Percentiles rank a stretch among this genome's conserved stretches.
Evolutionary conservation across 2,329 filamentous ascomycete species (phyloP).

Genomic region (Fusarium globosum): DNA sequence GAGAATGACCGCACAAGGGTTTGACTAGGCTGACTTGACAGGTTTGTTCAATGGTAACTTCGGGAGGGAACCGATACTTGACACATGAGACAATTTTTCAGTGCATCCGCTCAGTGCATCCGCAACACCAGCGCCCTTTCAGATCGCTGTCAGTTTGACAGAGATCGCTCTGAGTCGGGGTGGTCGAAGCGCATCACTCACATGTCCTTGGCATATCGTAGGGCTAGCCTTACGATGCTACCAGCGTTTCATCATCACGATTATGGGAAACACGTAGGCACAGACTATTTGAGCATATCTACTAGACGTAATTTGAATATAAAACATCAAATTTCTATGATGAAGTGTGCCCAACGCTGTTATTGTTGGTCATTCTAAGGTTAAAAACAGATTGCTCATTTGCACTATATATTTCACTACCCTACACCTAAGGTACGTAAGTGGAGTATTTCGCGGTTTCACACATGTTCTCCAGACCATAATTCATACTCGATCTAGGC

Average conservation of each 20-base stretch:
- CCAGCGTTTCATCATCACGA: not conserved
- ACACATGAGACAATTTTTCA: fast-evolving
- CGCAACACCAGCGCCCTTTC: too few relatives aligned
- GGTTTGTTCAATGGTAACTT: not conserved
- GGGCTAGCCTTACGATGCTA: not conserved
- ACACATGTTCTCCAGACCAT: not conserved
- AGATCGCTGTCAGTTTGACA: fast-evolving
- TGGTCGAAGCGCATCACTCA: not conserved
- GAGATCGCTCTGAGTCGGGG: not conserved
- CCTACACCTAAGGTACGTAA: not conserved
- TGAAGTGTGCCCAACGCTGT: not conserved
- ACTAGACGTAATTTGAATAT: too few relatives aligned
- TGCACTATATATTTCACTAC: not conserved
- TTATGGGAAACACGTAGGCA: not conserved
- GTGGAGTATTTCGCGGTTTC: fast-evolving
- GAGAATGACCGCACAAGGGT: not conserved
- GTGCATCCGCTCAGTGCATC: fast-evolving
- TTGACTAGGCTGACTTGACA: not conserved
- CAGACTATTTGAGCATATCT: not conserved
- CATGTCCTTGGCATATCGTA: not conserved
- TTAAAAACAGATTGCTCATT: not conserved
- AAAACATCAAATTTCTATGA: fast-evolving
- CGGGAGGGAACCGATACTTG: not conserved
- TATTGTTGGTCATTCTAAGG: fast-evolving
- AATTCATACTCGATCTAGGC: not conserved